Percentiles rank a stretch among this genome's conserved stretches.
Evolutionary conservation across 2,329 filamentous ascomycete species (phyloP).

Genomic region (Fusarium compactum): DNA sequence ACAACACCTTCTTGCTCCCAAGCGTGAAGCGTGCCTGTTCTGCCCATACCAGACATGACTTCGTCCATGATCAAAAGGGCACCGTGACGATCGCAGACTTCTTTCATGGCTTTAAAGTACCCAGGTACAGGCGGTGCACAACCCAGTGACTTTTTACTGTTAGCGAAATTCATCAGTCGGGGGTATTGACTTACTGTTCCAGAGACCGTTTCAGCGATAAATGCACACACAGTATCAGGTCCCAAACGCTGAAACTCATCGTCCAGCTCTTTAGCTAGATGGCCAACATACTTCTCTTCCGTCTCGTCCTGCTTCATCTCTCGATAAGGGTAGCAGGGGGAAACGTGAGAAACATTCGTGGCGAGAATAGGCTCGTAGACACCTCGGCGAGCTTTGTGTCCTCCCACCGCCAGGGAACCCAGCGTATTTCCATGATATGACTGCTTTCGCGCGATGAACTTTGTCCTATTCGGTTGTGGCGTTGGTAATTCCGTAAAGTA

Average conservation of each 20-base stretch:
- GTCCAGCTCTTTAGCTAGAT: conserved; percentile 32
- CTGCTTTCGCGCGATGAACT: conserved; percentile 34
- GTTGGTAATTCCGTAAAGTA: conserved; percentile 37
- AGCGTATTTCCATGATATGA: conserved; percentile 41
- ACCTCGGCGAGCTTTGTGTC: conserved; percentile 39
- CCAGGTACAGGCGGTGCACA: conserved; percentile 49
- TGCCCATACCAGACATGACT: conserved; percentile 77
- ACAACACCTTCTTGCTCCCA: conserved; percentile 68
- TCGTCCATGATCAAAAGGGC: conserved; percentile 68
- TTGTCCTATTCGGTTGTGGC: conserved; percentile 22
- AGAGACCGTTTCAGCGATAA: conserved; percentile 39
- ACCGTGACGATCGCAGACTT: conserved; percentile 66
- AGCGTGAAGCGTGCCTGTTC: conserved; percentile 70
- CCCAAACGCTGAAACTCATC: conserved; percentile 34
- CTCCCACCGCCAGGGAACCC: conserved; percentile 17
- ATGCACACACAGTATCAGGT: conserved; percentile 34
- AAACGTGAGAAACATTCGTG: conserved; percentile 46
- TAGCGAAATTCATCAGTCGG: fast-evolving
- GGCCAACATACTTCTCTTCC: conserved; percentile 20
- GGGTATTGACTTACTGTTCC: conserved; percentile 23
- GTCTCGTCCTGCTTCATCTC: conserved; percentile 48
- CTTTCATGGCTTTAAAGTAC: conserved; percentile 65
- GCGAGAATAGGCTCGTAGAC: conserved; percentile 46
- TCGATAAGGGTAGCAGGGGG: conserved; percentile 45
- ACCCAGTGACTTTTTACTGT: conserved; percentile 22